phyloP scores from a whole-genome alignment of 1,284 basidiomycete species.

The Stereum hirsutum region DNA sequence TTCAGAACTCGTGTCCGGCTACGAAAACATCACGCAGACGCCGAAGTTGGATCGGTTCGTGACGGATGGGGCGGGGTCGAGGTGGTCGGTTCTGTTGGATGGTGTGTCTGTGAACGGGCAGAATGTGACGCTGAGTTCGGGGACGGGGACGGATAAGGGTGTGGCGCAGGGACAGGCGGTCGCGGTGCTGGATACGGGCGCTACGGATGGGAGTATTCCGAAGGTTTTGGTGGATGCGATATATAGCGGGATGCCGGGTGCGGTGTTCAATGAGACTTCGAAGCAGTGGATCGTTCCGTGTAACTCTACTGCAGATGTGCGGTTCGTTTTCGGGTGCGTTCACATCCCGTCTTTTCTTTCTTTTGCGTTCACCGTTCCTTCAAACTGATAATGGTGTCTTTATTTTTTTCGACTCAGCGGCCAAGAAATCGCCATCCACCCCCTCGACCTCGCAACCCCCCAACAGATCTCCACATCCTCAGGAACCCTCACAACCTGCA shows the following conservation, averaged over 20 bases:
- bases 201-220: slow-evolving; percentile 20
- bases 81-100: slow-evolving; percentile 21
- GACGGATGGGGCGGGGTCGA: slow-evolving; percentile 1
- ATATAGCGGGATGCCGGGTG: slow-evolving; percentile 19
- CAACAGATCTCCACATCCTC: not conserved
- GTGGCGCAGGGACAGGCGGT: slow-evolving; percentile 18
- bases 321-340: slow-evolving; percentile 20
- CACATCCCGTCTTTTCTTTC: not conserved
- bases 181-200: slow-evolving; percentile 22
- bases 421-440: slow-evolving; percentile 15
- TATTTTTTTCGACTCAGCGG: slow-evolving; percentile 1
- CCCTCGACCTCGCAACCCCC: slow-evolving; percentile 17
- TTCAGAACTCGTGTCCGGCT: slow-evolving; percentile 17
- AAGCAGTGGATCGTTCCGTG: slow-evolving; percentile 19
- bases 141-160: slow-evolving; percentile 14
- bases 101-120: slow-evolving; percentile 19
- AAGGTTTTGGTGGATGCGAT: slow-evolving; percentile 19
- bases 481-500: slow-evolving; percentile 10
- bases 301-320: slow-evolving; percentile 13
- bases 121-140: slow-evolving; percentile 19
- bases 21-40: slow-evolving; percentile 14
- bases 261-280: slow-evolving; percentile 12
- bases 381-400: not conserved
- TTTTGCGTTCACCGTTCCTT: not conserved
- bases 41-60: slow-evolving; percentile 6